Evolutionary conservation across 2,329 filamentous ascomycete genomes (phyloP), one percentile per base, ranked within the genome.

Genomic region (Fusarium neocosmosporiellum): DNA sequence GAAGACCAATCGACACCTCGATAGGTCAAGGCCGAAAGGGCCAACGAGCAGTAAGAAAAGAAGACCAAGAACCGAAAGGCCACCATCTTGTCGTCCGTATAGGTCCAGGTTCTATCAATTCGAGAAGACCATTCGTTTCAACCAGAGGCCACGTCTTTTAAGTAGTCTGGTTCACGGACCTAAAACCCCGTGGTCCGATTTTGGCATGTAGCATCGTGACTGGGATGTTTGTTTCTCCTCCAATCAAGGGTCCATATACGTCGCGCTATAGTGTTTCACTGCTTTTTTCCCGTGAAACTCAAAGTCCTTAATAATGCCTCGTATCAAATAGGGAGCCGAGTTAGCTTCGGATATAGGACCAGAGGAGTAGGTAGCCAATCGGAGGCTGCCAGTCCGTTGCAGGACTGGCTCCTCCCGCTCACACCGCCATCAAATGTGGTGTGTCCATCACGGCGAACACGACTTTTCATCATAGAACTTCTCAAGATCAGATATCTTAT

Each of bases 1-100:
- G 92, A 94, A 2, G 91, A 93, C 87, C 92, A 93, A 81, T 94
- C 92, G 5, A 89, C 90, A 10, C 92, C 92, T 71, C 88, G 89
- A 80, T 91, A 92, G 2, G 86, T 87, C 5, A 94, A 84, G 29
- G 88, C 84, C 3, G 85, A 85, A 4, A 80, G 69, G 8, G 78
- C 78, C 60, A 71, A 48, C 2, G 72, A 73, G 34, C 63, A 63
- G 14, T 68, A 74, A 0, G 74, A 74, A 4, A 76, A 33, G 3
- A 77, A 60, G 0, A 63, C 39, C 16, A 74, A n/a, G 11, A 66
- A 64, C 2, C 65, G 70, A 37, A 67, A 16, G 1, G 64, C 14
- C n/a, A 48, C 57, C 75, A 77, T 77, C 43, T 64, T 74, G 55
- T 24, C 13, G 31, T 24, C 27, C 16, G 46, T 29, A n/a, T 8